Base-by-base conservation (phyloP, 768 basidiomycete species). In the Agrocybe chaxingu region DNA sequence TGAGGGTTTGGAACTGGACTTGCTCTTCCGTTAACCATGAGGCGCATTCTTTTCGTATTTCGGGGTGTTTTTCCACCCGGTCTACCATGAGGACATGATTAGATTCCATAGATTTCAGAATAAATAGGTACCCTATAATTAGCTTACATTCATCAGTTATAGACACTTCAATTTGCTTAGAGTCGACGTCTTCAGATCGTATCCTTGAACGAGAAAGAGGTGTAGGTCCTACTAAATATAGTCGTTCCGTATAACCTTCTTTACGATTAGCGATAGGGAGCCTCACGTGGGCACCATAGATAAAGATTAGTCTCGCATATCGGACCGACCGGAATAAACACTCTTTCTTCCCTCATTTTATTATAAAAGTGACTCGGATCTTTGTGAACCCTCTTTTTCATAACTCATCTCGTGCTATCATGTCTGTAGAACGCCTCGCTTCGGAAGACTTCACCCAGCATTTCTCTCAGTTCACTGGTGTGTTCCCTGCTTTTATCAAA, bases 361-460 rank as follows among this genome's bases (percentile, higher is more conserved):
- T 37, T 29, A 46, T 47, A 30, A 38, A 32, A 32, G 33, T 39
- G 36, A 40, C 35, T 42, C 19, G n/a, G 19, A 12, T 36, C 40
- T 19, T 16, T 37, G 16, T 2, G 19, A 8, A 13, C 37, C 34
- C 16, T 45, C 45, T 44, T 29, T 16, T 46, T 45, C 42, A 16
- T 18, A 19, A 3, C 32, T 42, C 18, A 48, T 39, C 45, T 44
- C 34, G 31, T 45, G 31, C 34, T 37, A 44, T 54, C 37, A 80
- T 82, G 79, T 62, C 70, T 42, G 70, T 63, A 54, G 63, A 73
- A 52, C 57, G 51, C n/a, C 62, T 82, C 13, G 63, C 73, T 0
- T 62, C 80, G 29, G 73, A 77, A 31, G 56, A 66, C 4, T 85
- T 81, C 53, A 37, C 65, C 32, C 59, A 74, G 19, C 61, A 64